These are phyloP conservation scores for Camellia granthamiana DNA, from an alignment of 148 eudicot species.

Conservation along the genomic window DNA sequence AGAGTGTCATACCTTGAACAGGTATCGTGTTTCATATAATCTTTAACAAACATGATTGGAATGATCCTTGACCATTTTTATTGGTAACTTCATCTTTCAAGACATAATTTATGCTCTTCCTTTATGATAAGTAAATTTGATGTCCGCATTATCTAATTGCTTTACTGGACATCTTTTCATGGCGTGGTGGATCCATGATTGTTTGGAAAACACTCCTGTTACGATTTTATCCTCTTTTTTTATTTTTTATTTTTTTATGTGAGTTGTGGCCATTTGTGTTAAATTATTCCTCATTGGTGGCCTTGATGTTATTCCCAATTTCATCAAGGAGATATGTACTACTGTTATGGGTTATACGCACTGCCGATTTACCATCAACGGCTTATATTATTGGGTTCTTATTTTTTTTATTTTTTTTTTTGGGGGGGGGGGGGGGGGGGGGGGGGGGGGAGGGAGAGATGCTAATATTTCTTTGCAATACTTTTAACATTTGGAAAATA, in stretches of 20 bases:
- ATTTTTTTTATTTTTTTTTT: no score
- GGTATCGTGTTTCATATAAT: constrained; percentile 34
- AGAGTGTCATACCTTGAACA: constrained; percentile 76
- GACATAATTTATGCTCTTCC: neutral
- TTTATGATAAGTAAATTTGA: neutral
- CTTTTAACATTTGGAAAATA: no score
- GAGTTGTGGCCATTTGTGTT: neutral
- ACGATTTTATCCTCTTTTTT: no score
- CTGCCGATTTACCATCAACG: neutral
- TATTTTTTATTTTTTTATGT: neutral
- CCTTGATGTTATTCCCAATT: neutral
- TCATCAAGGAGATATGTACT: neutral
- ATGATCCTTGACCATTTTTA: neutral
- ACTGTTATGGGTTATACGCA: neutral
- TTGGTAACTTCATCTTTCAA: neutral
- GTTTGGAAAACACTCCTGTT: neutral
- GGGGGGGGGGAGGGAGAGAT: no score
- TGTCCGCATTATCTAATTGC: neutral
- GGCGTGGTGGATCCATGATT: neutral
- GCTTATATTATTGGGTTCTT: neutral
- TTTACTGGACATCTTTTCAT: no score
- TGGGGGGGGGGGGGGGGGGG: no score
- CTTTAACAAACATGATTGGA: neutral
- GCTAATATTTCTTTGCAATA: no score
- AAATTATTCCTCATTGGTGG: neutral